Base-by-base conservation (phyloP, 129 eudicot species). In the Gnaphalium uliginosum region DNA sequence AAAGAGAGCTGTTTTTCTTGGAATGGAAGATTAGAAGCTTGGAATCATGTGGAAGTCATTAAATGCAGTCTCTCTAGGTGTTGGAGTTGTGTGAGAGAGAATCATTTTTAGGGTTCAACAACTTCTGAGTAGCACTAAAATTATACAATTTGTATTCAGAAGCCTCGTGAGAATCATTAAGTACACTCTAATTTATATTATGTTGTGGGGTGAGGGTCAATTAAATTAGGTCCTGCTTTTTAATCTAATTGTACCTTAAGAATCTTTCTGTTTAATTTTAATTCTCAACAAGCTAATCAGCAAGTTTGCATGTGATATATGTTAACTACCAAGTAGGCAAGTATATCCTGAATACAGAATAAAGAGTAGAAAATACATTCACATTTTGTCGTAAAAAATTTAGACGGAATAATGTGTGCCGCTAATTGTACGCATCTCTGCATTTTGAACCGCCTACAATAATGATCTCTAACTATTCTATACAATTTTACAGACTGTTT, bases 31-130 rank as follows among this genome's bases (percentile, higher is more conserved):
- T 90, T 86, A 80, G 87, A 86, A 88, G 97, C 84, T 90, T 93
- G 98, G 98, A 93, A 90, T 88, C 98, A 93, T 90, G 97, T 90
- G 97, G 89, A 79, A 81, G 60, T 87, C 97, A 90, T 90, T 90
- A 88, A 93, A 82, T 85, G 96, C 88, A 78, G 76, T 80, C 58
- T 80, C 78, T 79, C 79, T 76, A 66, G 74, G 66, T 76, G 80
- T 75, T 63, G 63, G 79, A 22, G 70, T 74, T 63, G 41, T 13
- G 69, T 43, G 70, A 66, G 83, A 74, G 84, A 80, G 88, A 84
- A 81, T 87, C 91, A 54, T 75, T 83, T 82, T 86, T 84, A 77
- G 90, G 89, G 85, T 79, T 87, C 82, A 81, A 78, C 86, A 66
- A 76, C 56, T 74, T 76, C 73, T 74, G 70, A 58, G 26, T 81